These are phyloP conservation scores for Zygoascus ofunaensis DNA, from an alignment of 805 yeast species.

Conservation along the genomic window DNA sequence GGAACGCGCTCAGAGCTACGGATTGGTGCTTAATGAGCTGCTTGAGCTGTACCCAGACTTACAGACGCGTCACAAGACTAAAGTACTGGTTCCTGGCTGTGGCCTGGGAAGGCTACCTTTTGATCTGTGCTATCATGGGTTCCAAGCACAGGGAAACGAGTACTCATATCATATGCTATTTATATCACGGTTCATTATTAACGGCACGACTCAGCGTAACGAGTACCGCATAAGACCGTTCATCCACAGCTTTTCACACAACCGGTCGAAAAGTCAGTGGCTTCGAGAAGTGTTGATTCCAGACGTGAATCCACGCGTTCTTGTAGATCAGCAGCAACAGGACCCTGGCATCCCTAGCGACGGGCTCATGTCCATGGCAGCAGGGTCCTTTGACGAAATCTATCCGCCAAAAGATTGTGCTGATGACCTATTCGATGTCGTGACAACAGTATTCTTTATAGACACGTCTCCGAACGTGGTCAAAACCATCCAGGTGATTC, in stretches of 20 bases:
- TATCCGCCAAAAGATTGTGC: slow-evolving; percentile 42
- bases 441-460: slow-evolving; percentile 57
- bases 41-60: slow-evolving; percentile 24
- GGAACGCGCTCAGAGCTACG: slow-evolving; percentile 50
- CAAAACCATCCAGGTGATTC: slow-evolving; percentile 62
- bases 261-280: slow-evolving; percentile 41
- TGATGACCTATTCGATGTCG: slow-evolving; percentile 25
- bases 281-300: slow-evolving; percentile 36
- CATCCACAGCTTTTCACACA: slow-evolving; percentile 64
- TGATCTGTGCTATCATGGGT: slow-evolving; percentile 40
- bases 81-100: slow-evolving; percentile 74
- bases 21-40: slow-evolving; percentile 42
- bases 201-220: slow-evolving; percentile 9
- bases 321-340: slow-evolving; percentile 12
- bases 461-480: slow-evolving; percentile 85
- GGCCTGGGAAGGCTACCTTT: slow-evolving; percentile 81
- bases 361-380: slow-evolving; percentile 52
- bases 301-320: slow-evolving; percentile 22
- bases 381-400: slow-evolving; percentile 63
- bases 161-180: slow-evolving; percentile 71
- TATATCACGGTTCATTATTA: slow-evolving; percentile 33
- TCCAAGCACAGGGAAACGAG: slow-evolving; percentile 67
- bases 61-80: slow-evolving; percentile 18
- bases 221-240: slow-evolving; percentile 29
- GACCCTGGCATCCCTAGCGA: slow-evolving; percentile 12